Percentiles rank a stretch among this genome's conserved stretches.
phyloP scores from a whole-genome alignment of 306 rosid species.

The Cicer bijugum region DNA sequence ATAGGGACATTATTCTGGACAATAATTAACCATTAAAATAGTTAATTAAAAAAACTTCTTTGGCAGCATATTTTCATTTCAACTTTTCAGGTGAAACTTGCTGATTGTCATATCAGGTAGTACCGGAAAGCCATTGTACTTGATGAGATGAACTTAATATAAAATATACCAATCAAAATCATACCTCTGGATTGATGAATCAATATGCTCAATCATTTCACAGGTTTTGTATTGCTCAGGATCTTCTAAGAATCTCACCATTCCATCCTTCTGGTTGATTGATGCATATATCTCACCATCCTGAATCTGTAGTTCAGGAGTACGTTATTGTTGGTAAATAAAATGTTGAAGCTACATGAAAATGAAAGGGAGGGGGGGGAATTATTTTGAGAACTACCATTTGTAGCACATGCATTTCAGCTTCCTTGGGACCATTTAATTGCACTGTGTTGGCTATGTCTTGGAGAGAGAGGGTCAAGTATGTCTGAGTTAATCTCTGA shows the following conservation, averaged over 20 bases:
- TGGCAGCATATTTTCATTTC: slow-evolving; percentile 21
- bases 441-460: slow-evolving; percentile 83
- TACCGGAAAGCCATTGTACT: not conserved
- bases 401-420: slow-evolving; percentile 93
- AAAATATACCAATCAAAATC: slow-evolving; percentile 1
- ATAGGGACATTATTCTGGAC: slow-evolving; percentile 70
- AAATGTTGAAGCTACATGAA: slow-evolving; percentile 22
- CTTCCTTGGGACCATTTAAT: slow-evolving; percentile 73
- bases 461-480: slow-evolving; percentile 87
- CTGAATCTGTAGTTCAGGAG: slow-evolving; percentile 62
- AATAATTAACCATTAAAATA: not conserved
- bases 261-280: slow-evolving; percentile 87
- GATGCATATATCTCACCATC: slow-evolving; percentile 83
- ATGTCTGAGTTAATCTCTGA: slow-evolving; percentile 86
- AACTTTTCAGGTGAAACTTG: not conserved
- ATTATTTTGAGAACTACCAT: slow-evolving; percentile 57
- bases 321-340: slow-evolving; percentile 2
- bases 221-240: slow-evolving; percentile 80
- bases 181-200: slow-evolving; percentile 79
- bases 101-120: not conserved
- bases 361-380: not conserved
- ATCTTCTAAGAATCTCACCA: slow-evolving; percentile 94
- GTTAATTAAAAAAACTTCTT: slow-evolving; percentile 12
- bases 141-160: not conserved
- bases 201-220: slow-evolving; percentile 74